A percentile compares a stretch with the other conserved stretches of the same genome.
phyloP scores from a whole-genome alignment of 2,329 filamentous ascomycete genomes.

The Rhynchosporium graminicola region DNA sequence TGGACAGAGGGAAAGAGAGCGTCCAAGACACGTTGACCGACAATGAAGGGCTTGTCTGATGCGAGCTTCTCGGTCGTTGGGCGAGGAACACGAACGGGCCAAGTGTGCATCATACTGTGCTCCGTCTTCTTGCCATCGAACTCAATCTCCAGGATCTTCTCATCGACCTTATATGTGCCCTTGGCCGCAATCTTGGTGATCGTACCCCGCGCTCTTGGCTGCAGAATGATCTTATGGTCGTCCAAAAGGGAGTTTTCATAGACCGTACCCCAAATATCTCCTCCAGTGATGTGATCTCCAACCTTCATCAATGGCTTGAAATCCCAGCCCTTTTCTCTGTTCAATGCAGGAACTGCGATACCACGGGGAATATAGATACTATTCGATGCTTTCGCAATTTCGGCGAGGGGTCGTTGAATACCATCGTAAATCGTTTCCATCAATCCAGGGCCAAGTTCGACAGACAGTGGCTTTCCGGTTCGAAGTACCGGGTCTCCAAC shows the following conservation, averaged over 20 bases:
- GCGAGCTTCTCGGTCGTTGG: conserved; percentile 90
- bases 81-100: conserved; percentile 95
- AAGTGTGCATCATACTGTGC: conserved; percentile 97
- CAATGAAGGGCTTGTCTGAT: conserved; percentile 87
- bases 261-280: conserved; percentile 93
- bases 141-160: conserved; percentile 93
- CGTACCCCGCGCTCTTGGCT: conserved; percentile 84
- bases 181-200: conserved; percentile 89
- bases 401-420: conserved; percentile 91
- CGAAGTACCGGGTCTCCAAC: conserved; percentile 90
- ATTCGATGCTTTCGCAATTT: conserved; percentile 73
- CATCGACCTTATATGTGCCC: conserved; percentile 89
- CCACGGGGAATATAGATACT: conserved; percentile 98
- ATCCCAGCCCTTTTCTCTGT: conserved; percentile 93
- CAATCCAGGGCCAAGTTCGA: conserved; percentile 93
- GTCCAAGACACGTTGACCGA: conserved; percentile 95
- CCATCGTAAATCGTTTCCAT: conserved; percentile 99
- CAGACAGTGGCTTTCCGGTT: conserved; percentile 93
- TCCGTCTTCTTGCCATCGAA: conserved; percentile 95
- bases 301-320: conserved; percentile 91
- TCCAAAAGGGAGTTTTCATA: conserved; percentile 94
- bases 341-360: conserved; percentile 82
- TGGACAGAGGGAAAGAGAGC: conserved; percentile 95
- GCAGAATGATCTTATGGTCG: conserved; percentile 90
- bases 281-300: conserved; percentile 94